Conservation (phyloP, 1,139 yeast genomes). For the Tardiomyces digboiensis region DNA sequence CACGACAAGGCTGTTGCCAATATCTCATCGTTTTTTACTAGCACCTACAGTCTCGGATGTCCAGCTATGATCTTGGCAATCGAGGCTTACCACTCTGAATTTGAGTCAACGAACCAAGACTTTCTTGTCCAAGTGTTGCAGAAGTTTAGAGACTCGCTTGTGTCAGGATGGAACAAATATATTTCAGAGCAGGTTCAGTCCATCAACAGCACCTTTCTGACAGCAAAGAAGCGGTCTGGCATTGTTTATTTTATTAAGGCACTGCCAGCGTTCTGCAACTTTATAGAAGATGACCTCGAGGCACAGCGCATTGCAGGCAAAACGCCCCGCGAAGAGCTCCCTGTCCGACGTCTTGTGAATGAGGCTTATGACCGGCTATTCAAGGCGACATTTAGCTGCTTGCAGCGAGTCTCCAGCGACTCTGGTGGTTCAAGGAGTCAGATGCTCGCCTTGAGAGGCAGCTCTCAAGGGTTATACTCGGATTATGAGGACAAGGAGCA, state of each 20-base stretch:
- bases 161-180: constrained; percentile 49
- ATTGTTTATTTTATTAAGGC: constrained; percentile 36
- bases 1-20: constrained; percentile 35
- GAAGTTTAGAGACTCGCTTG: constrained; percentile 43
- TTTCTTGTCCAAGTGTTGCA: constrained; percentile 46
- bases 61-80: constrained; percentile 36
- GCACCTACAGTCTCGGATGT: constrained; percentile 30
- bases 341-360: constrained; percentile 32
- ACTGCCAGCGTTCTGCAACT: constrained; percentile 36
- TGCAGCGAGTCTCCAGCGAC: constrained; percentile 23
- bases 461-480: background rate
- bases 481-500: constrained; percentile 48
- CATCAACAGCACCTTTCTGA: constrained; percentile 44
- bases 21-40: constrained; percentile 22
- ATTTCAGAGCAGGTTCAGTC: constrained; percentile 44
- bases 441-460: constrained; percentile 4
- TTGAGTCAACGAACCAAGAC: constrained; percentile 55
- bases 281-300: constrained; percentile 23
- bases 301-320: constrained; percentile 11
- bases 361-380: constrained; percentile 33
- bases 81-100: constrained; percentile 28
- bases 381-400: constrained; percentile 23
- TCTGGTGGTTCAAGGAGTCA: constrained; percentile 5
- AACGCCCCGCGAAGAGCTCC: constrained; percentile 14
- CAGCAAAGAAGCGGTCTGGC: constrained; percentile 31